These are phyloP conservation scores for Paramecium caudatum DNA, from an alignment of 73 alveolate genomes.

Conservation along the genomic window DNA sequence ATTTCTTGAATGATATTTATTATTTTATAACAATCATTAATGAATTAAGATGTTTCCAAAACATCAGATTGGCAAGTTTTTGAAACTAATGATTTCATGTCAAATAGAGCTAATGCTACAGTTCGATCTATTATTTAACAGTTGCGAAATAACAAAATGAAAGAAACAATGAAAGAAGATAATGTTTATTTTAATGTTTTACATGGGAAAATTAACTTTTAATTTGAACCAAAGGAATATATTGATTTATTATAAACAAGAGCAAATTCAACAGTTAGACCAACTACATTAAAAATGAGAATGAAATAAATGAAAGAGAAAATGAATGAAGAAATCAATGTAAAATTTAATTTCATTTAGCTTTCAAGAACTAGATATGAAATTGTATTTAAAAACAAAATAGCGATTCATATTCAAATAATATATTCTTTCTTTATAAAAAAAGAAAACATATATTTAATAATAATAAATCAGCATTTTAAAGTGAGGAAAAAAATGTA, in stretches of 20 bases:
- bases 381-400: not conserved
- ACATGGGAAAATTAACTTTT: not conserved
- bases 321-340: constrained; percentile 38
- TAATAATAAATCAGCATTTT: not conserved
- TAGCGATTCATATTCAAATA: not conserved
- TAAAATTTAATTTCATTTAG: not conserved
- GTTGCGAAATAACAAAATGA: not conserved
- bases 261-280: constrained; percentile 21
- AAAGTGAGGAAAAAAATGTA: not conserved
- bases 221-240: constrained; percentile 2
- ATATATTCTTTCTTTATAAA: constrained; percentile 17
- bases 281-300: not conserved
- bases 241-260: not conserved
- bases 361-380: not conserved
- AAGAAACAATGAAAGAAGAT: not conserved
- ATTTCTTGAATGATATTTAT: not conserved
- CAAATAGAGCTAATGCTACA: no score
- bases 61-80: no score
- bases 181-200: not conserved
- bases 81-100: no score
- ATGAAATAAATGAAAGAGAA: constrained; percentile 25
- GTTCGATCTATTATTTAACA: no score
- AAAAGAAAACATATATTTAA: not conserved
- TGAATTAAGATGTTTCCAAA: no score
- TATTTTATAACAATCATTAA: not conserved